Percentiles rank a stretch among this genome's conserved stretches.
phyloP scores from a whole-genome alignment of 2,329 filamentous ascomycete genomes.

The Colletotrichum zoysiae region DNA sequence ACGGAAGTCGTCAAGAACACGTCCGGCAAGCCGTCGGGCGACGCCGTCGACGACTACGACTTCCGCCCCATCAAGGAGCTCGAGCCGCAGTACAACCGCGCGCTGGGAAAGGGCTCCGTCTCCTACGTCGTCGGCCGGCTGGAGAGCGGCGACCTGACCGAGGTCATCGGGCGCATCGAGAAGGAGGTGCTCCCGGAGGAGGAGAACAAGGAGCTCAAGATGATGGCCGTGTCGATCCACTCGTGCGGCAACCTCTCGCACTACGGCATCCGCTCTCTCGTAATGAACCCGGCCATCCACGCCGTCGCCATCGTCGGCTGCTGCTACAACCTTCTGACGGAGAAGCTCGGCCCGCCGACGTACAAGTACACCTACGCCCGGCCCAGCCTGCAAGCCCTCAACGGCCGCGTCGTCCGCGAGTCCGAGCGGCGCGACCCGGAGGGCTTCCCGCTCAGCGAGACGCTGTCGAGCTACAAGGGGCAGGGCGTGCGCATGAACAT shows the following conservation, averaged over 20 bases:
- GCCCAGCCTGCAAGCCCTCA: constrained; percentile 74
- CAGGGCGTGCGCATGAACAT: constrained; percentile 89
- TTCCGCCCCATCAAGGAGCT: constrained; percentile 65
- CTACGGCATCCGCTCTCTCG: constrained; percentile 87
- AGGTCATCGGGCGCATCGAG: constrained; percentile 74
- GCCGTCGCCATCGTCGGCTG: constrained; percentile 97
- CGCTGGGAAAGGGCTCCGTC: constrained; percentile 76
- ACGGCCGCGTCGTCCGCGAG: constrained; percentile 76
- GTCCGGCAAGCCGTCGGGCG: constrained; percentile 19
- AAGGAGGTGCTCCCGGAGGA: constrained; percentile 52
- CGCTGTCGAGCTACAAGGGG: constrained; percentile 69
- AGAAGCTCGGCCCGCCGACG: constrained; percentile 86
- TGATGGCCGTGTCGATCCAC: constrained; percentile 95
- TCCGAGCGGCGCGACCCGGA: constrained; percentile 84
- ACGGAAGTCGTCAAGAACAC: constrained; percentile 53
- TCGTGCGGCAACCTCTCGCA: constrained; percentile 98
- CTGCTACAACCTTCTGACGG: constrained; percentile 97
- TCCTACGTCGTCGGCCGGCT: constrained; percentile 83
- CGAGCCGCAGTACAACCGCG: constrained; percentile 64
- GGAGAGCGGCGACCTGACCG: constrained; percentile 77
- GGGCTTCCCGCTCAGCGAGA: constrained; percentile 91
- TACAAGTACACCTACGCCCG: constrained; percentile 86
- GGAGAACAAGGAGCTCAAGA: constrained; percentile 55
- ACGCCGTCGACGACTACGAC: constrained; percentile 48
- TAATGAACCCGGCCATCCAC: constrained; percentile 84